Evolutionary conservation across 2,329 filamentous ascomycete genomes (phyloP).

Genomic region (Nemania abortiva): DNA sequence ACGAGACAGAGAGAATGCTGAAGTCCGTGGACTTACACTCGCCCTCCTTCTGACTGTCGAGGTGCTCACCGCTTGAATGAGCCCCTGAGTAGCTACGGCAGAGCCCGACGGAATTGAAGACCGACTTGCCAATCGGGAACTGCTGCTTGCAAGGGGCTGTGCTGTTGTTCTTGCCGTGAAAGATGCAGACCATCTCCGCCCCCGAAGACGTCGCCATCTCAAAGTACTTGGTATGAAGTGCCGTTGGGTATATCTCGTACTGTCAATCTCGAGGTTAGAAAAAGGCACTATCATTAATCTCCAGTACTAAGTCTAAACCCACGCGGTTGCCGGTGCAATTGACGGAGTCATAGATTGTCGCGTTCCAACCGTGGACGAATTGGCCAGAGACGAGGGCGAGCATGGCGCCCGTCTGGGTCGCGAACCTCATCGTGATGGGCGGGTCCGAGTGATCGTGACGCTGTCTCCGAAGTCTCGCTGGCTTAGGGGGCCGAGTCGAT

Average conservation of each 20-base stretch:
- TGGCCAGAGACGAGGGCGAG: conserved; percentile 32
- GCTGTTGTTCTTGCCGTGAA: conserved; percentile 26
- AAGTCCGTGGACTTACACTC: conserved; percentile 37
- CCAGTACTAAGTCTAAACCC: conserved; percentile 6
- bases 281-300: background rate
- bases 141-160: conserved; percentile 31
- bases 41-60: conserved; percentile 29
- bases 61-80: conserved; percentile 32
- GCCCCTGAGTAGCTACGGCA: conserved; percentile 32
- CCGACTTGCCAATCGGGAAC: conserved; percentile 37
- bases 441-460: background rate
- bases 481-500: conserved; percentile 1
- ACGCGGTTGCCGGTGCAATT: conserved; percentile 37
- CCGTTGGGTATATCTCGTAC: conserved; percentile 34
- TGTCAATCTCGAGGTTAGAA: conserved; percentile 18
- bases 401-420: conserved; percentile 23
- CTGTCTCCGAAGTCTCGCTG: conserved; percentile 4
- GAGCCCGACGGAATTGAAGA: conserved; percentile 31
- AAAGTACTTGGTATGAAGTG: conserved; percentile 37
- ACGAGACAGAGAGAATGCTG: conserved; percentile 36
- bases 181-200: conserved; percentile 35
- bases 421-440: conserved; percentile 29
- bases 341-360: conserved; percentile 36
- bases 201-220: conserved; percentile 37
- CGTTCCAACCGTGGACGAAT: conserved; percentile 35